A percentile compares a stretch with the other conserved stretches of the same genome.
Evolutionary conservation across 768 basidiomycete genomes (phyloP).

Genomic region (Mycena kentingensis): DNA sequence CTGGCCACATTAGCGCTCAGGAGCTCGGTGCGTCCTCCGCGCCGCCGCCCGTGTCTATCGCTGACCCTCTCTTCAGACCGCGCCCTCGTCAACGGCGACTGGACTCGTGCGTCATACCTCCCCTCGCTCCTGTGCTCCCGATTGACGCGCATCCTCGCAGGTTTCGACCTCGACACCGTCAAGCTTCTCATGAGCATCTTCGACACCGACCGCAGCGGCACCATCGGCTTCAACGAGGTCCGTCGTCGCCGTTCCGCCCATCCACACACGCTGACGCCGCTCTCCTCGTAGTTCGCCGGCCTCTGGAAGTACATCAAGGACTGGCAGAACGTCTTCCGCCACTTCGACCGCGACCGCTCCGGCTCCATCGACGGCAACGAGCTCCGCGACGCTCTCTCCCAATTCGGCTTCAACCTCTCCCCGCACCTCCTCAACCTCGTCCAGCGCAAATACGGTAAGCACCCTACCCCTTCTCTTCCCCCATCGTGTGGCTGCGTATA

Average conservation of each 20-base stretch:
- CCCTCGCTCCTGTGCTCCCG: background rate
- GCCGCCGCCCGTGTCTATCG: background rate
- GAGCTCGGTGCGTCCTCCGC: constrained; percentile 62
- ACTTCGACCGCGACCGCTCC: constrained; percentile 83
- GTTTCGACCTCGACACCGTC: constrained; percentile 85
- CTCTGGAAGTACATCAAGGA: constrained; percentile 87
- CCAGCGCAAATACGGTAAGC: constrained; percentile 78
- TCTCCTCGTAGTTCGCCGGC: constrained; percentile 56
- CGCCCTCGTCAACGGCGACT: constrained; percentile 63
- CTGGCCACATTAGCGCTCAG: constrained; percentile 60
- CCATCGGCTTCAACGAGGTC: constrained; percentile 80
- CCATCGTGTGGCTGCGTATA: constrained; percentile 33
- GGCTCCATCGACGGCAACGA: constrained; percentile 76
- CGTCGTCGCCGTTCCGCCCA: constrained; percentile 13
- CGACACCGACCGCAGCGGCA: constrained; percentile 75
- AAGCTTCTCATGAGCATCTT: constrained; percentile 84
- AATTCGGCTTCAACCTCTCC: constrained; percentile 78
- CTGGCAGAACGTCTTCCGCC: constrained; percentile 83
- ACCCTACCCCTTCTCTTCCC: background rate
- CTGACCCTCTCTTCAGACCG: constrained; percentile 35
- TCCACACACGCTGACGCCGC: constrained; percentile 12
- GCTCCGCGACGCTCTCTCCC: constrained; percentile 64
- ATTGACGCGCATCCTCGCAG: constrained; percentile 34
- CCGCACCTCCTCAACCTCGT: constrained; percentile 67
- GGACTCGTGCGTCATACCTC: constrained; percentile 60